Evolutionary conservation across 257 asterid species (phyloP).

Genomic region (Capsicum rhomboideum): DNA sequence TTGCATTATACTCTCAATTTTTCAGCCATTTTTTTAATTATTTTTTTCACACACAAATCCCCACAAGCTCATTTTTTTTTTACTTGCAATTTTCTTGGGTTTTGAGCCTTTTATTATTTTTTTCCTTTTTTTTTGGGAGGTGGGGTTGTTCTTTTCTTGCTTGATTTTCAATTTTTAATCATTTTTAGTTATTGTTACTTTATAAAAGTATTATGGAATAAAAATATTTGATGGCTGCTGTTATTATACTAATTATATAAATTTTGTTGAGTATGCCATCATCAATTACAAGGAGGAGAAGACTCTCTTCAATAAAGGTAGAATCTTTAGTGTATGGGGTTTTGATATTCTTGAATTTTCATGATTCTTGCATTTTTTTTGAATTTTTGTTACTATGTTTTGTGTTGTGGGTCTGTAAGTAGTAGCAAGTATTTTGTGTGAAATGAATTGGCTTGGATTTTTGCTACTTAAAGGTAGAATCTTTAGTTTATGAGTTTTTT

Average conservation of each 20-base stretch:
- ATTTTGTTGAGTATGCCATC: neutral
- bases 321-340: neutral
- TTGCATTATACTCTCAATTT: neutral
- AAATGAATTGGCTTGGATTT: too few species aligned
- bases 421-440: too few species aligned
- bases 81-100: neutral
- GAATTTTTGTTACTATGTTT: neutral
- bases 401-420: neutral
- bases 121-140: slow-evolving; percentile 4
- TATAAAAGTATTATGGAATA: neutral
- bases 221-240: slow-evolving; percentile 5
- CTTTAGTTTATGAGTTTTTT: neutral
- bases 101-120: neutral
- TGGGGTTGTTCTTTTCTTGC: slow-evolving; percentile 3
- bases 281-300: neutral
- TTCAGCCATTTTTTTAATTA: neutral
- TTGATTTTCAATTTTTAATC: neutral
- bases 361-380: too few species aligned
- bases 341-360: neutral
- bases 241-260: neutral
- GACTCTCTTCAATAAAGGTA: slow-evolving; percentile 6
- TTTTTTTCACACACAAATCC: neutral
- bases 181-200: neutral
- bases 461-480: neutral
- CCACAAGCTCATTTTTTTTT: neutral